A percentile compares a stretch with the other conserved stretches of the same genome.
phyloP scores from a whole-genome alignment of 2,329 filamentous ascomycete genomes.

The Aspergillus piperis region DNA sequence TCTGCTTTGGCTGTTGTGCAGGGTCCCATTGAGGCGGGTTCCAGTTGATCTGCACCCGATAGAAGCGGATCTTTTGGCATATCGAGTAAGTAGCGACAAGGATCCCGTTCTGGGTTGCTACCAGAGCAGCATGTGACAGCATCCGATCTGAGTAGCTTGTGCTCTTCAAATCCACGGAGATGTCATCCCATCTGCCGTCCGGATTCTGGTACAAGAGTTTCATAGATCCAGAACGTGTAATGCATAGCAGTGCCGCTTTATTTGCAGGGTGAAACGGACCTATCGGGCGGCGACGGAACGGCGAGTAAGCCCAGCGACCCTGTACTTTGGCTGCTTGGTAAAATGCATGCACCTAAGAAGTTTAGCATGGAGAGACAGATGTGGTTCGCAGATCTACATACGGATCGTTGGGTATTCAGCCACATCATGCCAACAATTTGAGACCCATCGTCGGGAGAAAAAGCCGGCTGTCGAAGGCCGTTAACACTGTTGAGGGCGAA shows the following conservation, averaged over 20 bases:
- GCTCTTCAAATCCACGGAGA: constrained; percentile 71
- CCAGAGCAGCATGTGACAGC: constrained; percentile 76
- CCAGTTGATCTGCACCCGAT: constrained; percentile 76
- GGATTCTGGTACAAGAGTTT: constrained; percentile 77
- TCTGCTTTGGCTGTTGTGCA: constrained; percentile 30
- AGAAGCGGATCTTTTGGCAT: constrained; percentile 71
- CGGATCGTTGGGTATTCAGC: constrained; percentile 64
- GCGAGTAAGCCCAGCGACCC: constrained; percentile 69
- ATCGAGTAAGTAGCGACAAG: constrained; percentile 48
- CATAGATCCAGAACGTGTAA: constrained; percentile 73
- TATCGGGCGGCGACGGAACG: constrained; percentile 63
- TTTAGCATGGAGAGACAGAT: constrained; percentile 7
- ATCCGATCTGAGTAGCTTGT: constrained; percentile 71
- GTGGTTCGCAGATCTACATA: constrained; percentile 20
- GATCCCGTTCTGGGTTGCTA: constrained; percentile 66
- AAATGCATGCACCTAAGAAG: constrained; percentile 43
- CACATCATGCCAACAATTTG: constrained; percentile 83
- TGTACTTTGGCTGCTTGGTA: constrained; percentile 65
- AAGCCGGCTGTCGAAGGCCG: constrained; percentile 61
- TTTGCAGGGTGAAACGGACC: constrained; percentile 68
- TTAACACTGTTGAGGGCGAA: constrained; percentile 73
- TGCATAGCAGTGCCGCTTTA: constrained; percentile 73
- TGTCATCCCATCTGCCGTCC: constrained; percentile 71
- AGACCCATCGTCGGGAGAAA: constrained; percentile 71
- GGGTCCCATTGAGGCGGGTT: constrained; percentile 60